Evolutionary conservation across 257 asterid species (phyloP).

Genomic region (Linaria vulgaris): DNA sequence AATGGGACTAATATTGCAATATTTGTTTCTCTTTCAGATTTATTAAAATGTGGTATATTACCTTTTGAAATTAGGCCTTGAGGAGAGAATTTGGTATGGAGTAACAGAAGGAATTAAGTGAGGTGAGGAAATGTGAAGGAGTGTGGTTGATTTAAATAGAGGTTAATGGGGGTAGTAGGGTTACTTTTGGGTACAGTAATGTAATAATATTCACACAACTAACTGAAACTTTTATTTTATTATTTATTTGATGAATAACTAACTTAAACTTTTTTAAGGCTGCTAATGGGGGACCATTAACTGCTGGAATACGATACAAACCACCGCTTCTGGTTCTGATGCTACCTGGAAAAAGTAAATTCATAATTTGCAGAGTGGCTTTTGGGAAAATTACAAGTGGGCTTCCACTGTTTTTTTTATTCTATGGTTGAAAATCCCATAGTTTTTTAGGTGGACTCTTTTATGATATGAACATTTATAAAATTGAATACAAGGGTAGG

Average conservation of each 20-base stretch:
- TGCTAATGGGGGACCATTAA: slow-evolving; percentile 38
- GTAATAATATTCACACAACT: slow-evolving; percentile 21
- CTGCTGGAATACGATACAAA: slow-evolving; percentile 29
- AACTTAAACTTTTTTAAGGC: slow-evolving; percentile 24
- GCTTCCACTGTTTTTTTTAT: neutral
- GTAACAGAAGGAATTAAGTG: slow-evolving; percentile 12
- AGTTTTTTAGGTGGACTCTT: too few relatives aligned
- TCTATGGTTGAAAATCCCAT: slow-evolving; percentile 1
- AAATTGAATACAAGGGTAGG: too few relatives aligned
- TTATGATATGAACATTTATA: too few relatives aligned
- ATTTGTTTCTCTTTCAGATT: too few relatives aligned
- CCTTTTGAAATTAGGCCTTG: neutral
- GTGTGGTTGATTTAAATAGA: slow-evolving; percentile 50
- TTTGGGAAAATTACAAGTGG: neutral
- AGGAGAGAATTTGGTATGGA: neutral
- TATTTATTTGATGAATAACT: too few relatives aligned
- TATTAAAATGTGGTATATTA: slow-evolving; percentile 3
- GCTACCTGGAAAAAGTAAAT: slow-evolving; percentile 23
- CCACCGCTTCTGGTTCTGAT: slow-evolving; percentile 18
- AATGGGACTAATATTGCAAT: too few relatives aligned
- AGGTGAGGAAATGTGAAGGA: slow-evolving; percentile 30
- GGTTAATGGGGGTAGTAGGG: neutral
- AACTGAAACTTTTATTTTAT: too few relatives aligned
- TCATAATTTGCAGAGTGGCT: neutral
- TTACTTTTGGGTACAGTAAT: neutral